Percentiles rank a stretch among this genome's conserved stretches.
Conservation (phyloP, 169 alveolate species). For the Eimeria brunetti region DNA sequence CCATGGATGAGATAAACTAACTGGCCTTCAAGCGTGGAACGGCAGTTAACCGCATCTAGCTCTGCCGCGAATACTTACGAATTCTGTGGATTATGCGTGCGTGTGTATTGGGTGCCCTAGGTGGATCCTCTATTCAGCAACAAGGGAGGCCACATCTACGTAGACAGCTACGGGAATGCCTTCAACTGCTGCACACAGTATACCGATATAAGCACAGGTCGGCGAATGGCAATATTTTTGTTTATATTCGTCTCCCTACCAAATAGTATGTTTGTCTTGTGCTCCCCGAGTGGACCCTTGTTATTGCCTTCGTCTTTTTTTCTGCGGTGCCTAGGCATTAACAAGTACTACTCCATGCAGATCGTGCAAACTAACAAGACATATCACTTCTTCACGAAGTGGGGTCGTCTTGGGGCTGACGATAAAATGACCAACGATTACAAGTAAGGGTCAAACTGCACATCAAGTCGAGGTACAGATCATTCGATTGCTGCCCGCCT, state of each 20-base stretch:
- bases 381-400: slow-evolving; percentile 69
- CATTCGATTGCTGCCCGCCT: background rate
- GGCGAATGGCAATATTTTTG: background rate
- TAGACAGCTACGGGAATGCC: slow-evolving; percentile 75
- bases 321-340: slow-evolving; percentile 64
- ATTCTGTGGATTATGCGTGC: background rate
- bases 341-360: slow-evolving; percentile 80
- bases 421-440: slow-evolving; percentile 76
- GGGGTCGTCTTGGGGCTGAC: slow-evolving; percentile 84
- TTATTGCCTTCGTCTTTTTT: background rate
- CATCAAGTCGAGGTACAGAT: background rate
- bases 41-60: background rate
- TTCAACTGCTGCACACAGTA: slow-evolving; percentile 76
- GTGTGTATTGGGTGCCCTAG: slow-evolving; percentile 36
- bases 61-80: background rate
- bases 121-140: slow-evolving; percentile 77
- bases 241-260: background rate
- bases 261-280: background rate
- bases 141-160: slow-evolving; percentile 75
- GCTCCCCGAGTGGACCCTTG: background rate
- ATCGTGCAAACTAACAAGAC: slow-evolving; percentile 68
- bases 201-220: slow-evolving; percentile 80
- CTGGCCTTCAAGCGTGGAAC: background rate
- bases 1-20: background rate
- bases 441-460: slow-evolving; percentile 5